Evolutionary conservation across 2,329 filamentous ascomycete genomes (phyloP), one percentile per base, ranked within the genome.

Genomic region (Botrytis squamosa): DNA sequence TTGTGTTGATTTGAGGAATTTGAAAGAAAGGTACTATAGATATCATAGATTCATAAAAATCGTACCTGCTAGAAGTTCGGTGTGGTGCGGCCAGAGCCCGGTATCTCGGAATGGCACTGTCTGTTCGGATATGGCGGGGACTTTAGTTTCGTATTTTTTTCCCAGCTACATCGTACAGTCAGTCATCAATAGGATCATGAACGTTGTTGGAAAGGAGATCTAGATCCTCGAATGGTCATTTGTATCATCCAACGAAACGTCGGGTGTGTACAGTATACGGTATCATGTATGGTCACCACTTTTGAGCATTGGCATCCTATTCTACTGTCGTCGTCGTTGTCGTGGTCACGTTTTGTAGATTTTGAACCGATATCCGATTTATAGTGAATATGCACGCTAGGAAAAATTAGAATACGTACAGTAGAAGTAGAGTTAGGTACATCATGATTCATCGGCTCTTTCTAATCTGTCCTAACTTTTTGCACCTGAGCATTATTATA

Each of bases 111-210:
- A 66, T 36, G 29, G 63, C 22, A 8, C 20, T 49, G 20, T 49
- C 20, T 66, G 20, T 36, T 66, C 63, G 63, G 63, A 66, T 49
- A 9, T 49, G 63, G 63, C 63, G 63, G 63, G 29, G 63, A 49
- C 8, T n/a, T 46, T 46, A 10, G 42, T 36, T 66, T 66, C 63
- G 40, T 33, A 44, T 44, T 33, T 10, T 65, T 18, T 25, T 36
- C 7, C n/a, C 36, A 38, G n/a, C 36, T 12, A 52, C 20, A n/a
- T n/a, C 3, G 64, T n/a, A 25, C 44, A 49, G 42, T 36, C 44
- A 49, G 42, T 36, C 44, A 36, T 38, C 64, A 38, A 52, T 38
- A 49, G 16, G n/a, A 25, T 40, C 20, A 36, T 38, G 63, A 49
- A 66, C 12, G 44, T 14, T 38, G 46, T 52, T 29, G 22, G 5